Base-by-base conservation (phyloP, 148 eudicot genomes). In the Persicaria maculosa region DNA sequence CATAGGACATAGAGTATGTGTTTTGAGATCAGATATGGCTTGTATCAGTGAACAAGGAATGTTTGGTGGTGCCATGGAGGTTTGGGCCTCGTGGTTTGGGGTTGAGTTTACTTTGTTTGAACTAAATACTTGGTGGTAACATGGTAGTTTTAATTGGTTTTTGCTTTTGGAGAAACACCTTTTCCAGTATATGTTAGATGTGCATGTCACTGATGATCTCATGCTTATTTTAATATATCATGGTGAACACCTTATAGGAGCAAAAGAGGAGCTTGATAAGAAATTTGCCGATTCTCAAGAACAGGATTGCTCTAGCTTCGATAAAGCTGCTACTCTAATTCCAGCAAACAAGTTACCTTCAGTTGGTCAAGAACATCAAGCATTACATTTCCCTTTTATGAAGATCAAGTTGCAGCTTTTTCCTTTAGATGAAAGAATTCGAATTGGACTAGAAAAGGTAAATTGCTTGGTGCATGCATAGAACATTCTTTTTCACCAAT, bases 391-490 rank as follows among this genome's bases (percentile, higher is more conserved):
- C 71, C 76, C 84, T 47, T 81, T 85, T 74, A 72, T 77, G 74
- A 95, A 95, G 88, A 85, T 95, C 69, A 90, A 87, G 76, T 72
- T 95, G 81, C 97, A 90, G 88, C 90, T 95, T 77, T 90, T 89
- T 82, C 99, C 99, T 16, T 50, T 92, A 57, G 80, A 90, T 80
- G 92, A 92, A 71, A 75, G 47, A 73, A 82, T 85, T 19, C 89
- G 86, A 20, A 48, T 50, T 12, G 84, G 79, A 76, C 78, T 95
- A 80, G 97, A 90, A 81, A 89, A 89, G 88, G 99, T 95, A 50
- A 72, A 45, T 48, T 17, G 9, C 72, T 17, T 36, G 17, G 68
- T 6, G 6, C 59, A 9, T 44, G 25, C 74, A 10, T 54, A 65
- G 20, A 15, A 20, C 9, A 7, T 12, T 74, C 36, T 17, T 22